Evolutionary conservation across 2,329 filamentous ascomycete species (phyloP).

Genomic region (Fusarium sp.): DNA sequence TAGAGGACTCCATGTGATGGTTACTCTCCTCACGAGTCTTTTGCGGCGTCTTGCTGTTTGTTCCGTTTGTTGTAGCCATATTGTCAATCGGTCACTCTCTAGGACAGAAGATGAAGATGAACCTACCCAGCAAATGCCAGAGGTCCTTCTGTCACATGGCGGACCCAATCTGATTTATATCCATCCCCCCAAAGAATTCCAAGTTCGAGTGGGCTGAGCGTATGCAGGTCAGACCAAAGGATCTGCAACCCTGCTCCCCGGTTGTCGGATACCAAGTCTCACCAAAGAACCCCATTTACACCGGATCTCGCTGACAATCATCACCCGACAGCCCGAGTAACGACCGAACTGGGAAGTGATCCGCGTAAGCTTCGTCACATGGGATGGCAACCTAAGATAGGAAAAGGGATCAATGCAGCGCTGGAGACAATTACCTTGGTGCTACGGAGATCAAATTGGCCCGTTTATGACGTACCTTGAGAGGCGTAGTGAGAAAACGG

Average conservation of each 20-base stretch:
- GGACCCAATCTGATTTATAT: too few relatives aligned
- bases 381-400: neutral
- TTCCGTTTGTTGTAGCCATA: neutral
- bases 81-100: too few relatives aligned
- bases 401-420: neutral
- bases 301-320: neutral
- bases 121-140: fast-evolving
- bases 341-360: fast-evolving
- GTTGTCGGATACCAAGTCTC: neutral
- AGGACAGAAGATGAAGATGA: too few relatives aligned
- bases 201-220: fast-evolving
- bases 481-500: neutral
- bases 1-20: constrained; percentile 12
- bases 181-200: neutral
- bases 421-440: fast-evolving
- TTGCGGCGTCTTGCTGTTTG: neutral
- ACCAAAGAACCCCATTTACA: neutral
- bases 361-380: neutral
- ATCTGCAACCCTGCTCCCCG: neutral
- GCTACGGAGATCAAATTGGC: neutral
- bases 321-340: neutral
- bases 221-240: neutral
- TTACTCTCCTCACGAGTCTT: constrained; percentile 17
- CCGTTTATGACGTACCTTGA: neutral
- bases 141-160: too few relatives aligned